A percentile compares a stretch with the other conserved stretches of the same genome.
phyloP scores from a whole-genome alignment of 2,329 filamentous ascomycete genomes.

The Tolypocladium sp. region DNA sequence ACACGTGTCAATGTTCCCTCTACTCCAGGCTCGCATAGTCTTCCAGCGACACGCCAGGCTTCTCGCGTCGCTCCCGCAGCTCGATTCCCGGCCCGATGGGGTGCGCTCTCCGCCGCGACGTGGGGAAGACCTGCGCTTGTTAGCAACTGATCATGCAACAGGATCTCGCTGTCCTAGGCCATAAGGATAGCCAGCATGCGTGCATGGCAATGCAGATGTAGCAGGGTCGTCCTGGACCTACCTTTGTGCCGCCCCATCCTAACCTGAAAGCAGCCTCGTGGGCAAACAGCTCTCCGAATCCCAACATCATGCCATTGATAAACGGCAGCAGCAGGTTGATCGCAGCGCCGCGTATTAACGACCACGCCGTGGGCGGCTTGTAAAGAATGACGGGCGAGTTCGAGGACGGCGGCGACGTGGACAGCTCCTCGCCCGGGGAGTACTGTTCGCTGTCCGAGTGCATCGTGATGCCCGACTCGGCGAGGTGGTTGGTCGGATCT shows the following conservation, averaged over 20 bases:
- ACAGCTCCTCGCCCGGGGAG: conserved; percentile 54
- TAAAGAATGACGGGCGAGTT: conserved; percentile 73
- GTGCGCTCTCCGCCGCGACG: conserved; percentile 51
- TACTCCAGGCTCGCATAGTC: conserved; percentile 63
- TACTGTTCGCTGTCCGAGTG: conserved; percentile 80
- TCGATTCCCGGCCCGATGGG: conserved; percentile 77
- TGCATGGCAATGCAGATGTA: background rate
- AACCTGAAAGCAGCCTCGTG: conserved; percentile 90
- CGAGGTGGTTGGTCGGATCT: conserved; percentile 43
- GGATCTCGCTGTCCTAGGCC: background rate
- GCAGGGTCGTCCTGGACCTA: conserved; percentile 30
- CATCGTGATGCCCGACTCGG: conserved; percentile 68
- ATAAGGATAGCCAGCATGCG: background rate
- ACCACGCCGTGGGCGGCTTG: conserved; percentile 79
- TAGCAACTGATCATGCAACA: conserved; percentile 5
- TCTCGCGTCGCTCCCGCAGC: conserved; percentile 57
- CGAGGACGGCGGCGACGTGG: conserved; percentile 51
- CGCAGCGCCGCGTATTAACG: conserved; percentile 74
- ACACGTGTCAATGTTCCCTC: background rate
- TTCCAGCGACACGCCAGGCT: conserved; percentile 47
- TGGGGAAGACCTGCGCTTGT: conserved; percentile 42
- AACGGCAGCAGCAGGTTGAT: conserved; percentile 96
- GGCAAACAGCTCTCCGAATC: conserved; percentile 92
- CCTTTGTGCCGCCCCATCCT: conserved; percentile 91
- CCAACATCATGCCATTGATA: conserved; percentile 96